Evolutionary conservation across 306 rosid genomes (phyloP), one percentile per base, ranked within the genome.

Genomic region (Ammopiptanthus mongolicus): DNA sequence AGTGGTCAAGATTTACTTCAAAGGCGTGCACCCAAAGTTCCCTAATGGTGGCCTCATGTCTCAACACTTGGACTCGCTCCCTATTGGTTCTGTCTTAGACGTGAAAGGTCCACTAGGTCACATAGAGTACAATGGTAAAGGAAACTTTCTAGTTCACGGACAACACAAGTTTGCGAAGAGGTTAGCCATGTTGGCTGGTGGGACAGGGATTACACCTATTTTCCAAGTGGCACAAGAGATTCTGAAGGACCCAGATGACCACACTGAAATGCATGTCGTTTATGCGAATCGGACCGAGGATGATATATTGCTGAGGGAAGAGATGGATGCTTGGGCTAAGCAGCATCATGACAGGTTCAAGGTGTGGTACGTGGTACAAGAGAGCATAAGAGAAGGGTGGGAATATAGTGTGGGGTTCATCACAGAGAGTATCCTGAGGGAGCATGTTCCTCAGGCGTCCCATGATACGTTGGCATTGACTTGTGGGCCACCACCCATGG

Each of bases 401-500:
- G 68, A 83, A 56, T 94, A 87, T 71, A 91, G 91, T 46, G 74
- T 82, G 47, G 98, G 97, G 5, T 78, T 67, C 86, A 80, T 93
- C 58, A 84, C 84, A 0, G 92, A 91, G 63, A 62, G 12, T 83
- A 59, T 91, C n/a, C 13, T 91, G 79, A 82, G 82, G 78, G 89
- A 88, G 71, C 97, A 93, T 50, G 12, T 86, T 34, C 98, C 96
- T 0, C 58, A 22, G 7, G 90, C 89, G n/a, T 80, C 89, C 0
- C 80, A 71, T 0, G 85, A 77, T 47, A 82, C 88, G 15, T 52
- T 93, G 79, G 98, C 98, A 3, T 67, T 93, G 71, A 83, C 85
- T 0, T 93, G 97, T 70, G 97, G 98, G 3, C 89, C 97, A n/a
- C 97, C 96, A 5, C 87, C 89, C 0, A 88, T 94, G 98, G 87